These are phyloP conservation scores for Ascocoryne sarcoides DNA, from an alignment of 2,329 filamentous ascomycete species.

Conservation along the genomic window DNA sequence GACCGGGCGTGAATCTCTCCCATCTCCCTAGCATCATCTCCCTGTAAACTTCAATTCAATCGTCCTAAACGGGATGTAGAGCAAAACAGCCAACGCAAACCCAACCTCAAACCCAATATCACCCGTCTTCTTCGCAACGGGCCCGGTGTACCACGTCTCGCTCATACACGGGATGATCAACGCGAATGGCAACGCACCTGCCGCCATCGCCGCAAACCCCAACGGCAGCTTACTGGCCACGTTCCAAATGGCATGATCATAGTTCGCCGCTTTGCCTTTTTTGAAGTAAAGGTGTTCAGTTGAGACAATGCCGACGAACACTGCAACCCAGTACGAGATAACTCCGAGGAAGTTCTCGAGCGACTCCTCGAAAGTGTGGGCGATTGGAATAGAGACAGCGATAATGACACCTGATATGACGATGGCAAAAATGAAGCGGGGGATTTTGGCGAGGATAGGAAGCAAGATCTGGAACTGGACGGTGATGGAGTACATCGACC, in stretches of 20 bases:
- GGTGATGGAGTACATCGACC: conserved; percentile 53
- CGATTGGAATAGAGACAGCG: conserved; percentile 45
- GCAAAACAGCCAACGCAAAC: conserved; percentile 37
- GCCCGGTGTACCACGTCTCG: conserved; percentile 57
- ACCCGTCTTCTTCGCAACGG: conserved; percentile 52
- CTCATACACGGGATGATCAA: conserved; percentile 60
- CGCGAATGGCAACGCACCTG: conserved; percentile 41
- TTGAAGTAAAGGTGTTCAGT: conserved; percentile 60
- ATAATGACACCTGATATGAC: conserved; percentile 51
- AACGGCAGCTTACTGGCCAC: conserved; percentile 46
- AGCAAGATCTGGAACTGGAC: conserved; percentile 56
- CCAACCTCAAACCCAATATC: conserved; percentile 59
- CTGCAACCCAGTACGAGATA: conserved; percentile 61
- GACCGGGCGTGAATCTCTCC: too few relatives aligned
- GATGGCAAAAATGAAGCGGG: conserved; percentile 48
- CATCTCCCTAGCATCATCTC: too few relatives aligned
- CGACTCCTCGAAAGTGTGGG: conserved; percentile 17
- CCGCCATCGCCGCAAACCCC: conserved; percentile 51
- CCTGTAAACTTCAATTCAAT: conserved; percentile 25
- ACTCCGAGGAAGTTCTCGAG: conserved; percentile 55
- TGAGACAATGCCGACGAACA: conserved; percentile 56
- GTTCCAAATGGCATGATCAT: conserved; percentile 49
- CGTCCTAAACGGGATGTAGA: conserved; percentile 36
- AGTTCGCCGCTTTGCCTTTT: conserved; percentile 40
- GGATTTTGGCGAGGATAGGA: conserved; percentile 45